Evolutionary conservation across 1,139 yeast species (phyloP).

Genomic region (Diutina pseudorugosa): DNA sequence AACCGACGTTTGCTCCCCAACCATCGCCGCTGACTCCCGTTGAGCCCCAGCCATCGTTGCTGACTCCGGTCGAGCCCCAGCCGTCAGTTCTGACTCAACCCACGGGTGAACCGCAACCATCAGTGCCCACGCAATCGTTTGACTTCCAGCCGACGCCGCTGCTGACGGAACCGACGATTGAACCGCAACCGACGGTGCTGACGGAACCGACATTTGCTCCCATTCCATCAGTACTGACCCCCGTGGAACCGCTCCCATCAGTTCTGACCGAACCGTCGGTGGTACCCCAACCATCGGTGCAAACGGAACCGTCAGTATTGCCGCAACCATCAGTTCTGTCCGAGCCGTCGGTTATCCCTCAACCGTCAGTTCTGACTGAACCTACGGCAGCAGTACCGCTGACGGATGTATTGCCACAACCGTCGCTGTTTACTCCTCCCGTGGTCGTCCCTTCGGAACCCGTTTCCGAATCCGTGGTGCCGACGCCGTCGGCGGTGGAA

Average conservation of each 20-base stretch:
- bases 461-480: background rate
- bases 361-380: background rate
- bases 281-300: too few species aligned
- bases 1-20: background rate
- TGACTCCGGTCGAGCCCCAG: background rate
- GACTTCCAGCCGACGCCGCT: too few species aligned
- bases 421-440: background rate
- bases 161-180: background rate
- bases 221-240: too few species aligned
- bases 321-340: background rate
- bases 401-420: background rate
- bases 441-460: background rate
- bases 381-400: background rate
- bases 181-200: background rate
- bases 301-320: background rate
- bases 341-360: background rate
- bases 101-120: background rate
- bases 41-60: background rate
- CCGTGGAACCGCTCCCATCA: background rate
- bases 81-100: background rate
- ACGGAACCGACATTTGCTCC: too few species aligned
- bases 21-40: background rate
- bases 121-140: background rate
- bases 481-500: background rate
- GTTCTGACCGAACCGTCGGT: background rate